Evolutionary conservation across 1,284 basidiomycete genomes (phyloP).

Genomic region (Cryptococcus sp.): DNA sequence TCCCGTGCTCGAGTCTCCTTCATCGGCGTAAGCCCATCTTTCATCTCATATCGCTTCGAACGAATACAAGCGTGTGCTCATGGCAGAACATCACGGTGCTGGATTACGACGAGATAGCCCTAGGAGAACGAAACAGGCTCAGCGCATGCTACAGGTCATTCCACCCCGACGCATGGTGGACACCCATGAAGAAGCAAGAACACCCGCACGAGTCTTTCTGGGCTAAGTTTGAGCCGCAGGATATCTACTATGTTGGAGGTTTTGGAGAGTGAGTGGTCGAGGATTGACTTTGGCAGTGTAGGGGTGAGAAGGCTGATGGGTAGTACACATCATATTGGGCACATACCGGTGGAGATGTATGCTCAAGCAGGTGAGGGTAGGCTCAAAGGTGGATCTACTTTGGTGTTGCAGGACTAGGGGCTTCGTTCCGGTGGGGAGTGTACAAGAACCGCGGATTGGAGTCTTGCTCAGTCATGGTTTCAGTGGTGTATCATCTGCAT

Average conservation of each 20-base stretch:
- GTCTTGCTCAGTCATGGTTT: no score
- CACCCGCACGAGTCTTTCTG: constrained; percentile 38
- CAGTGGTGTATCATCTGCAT: no score
- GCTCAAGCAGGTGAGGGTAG: constrained; percentile 36
- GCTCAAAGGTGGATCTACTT: no score
- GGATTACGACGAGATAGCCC: constrained; percentile 15
- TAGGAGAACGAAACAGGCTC: constrained; percentile 19
- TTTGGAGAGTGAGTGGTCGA: constrained; percentile 55
- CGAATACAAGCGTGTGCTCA: no score
- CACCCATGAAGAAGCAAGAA: constrained; percentile 23
- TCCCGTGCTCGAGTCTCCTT: constrained; percentile 52
- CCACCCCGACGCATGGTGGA: constrained; percentile 45
- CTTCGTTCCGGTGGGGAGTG: no score
- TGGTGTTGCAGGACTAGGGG: no score
- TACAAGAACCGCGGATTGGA: no score
- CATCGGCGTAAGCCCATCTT: constrained; percentile 53
- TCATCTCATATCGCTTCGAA: background rate
- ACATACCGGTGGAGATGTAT: constrained; percentile 55
- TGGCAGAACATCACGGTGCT: constrained; percentile 38
- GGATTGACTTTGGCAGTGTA: background rate
- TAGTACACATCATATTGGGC: constrained; percentile 54
- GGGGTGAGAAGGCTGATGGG: constrained; percentile 1
- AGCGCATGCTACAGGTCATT: constrained; percentile 30
- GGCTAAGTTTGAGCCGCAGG: constrained; percentile 46
- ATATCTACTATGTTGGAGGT: constrained; percentile 61